Evolutionary conservation across 2,329 filamentous ascomycete species (phyloP).

Genomic region (Ophiostoma australiae): DNA sequence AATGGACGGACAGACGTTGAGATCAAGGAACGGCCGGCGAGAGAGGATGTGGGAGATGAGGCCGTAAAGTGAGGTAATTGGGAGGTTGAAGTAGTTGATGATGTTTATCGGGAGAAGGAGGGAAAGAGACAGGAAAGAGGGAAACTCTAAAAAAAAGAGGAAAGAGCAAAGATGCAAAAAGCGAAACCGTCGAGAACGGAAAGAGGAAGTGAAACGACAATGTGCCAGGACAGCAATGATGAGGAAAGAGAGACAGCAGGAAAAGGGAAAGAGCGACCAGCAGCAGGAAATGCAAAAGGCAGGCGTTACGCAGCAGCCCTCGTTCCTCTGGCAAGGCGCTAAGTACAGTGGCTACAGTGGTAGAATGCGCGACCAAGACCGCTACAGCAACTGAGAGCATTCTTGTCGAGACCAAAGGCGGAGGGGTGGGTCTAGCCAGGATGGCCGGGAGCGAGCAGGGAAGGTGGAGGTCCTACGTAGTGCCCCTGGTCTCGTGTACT

Average conservation of each 20-base stretch:
- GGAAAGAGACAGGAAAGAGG: not conserved
- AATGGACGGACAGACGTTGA: conserved; percentile 11
- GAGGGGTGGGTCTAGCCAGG: not conserved
- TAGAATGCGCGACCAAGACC: not conserved
- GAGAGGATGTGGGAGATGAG: conserved; percentile 14
- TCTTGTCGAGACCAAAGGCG: not conserved
- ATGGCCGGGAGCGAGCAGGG: conserved; percentile 9
- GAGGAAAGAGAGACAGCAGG: not conserved
- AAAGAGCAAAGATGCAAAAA: not conserved
- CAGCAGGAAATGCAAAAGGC: not conserved
- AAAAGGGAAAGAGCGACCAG: conserved; percentile 13
- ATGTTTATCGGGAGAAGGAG: not conserved
- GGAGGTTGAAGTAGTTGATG: not conserved
- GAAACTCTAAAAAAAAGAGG: not conserved
- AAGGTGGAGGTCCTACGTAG: not conserved
- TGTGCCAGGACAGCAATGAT: not conserved
- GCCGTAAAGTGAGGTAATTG: not conserved
- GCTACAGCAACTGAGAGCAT: not conserved
- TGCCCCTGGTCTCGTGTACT: not conserved
- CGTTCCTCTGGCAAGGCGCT: not conserved
- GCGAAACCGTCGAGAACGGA: not conserved
- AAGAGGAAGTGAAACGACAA: not conserved
- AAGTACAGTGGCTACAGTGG: conserved; percentile 1
- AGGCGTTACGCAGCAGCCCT: not conserved
- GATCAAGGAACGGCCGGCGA: conserved; percentile 17